Conservation (phyloP, 768 basidiomycete species). For the Flagelloscypha sp. region DNA sequence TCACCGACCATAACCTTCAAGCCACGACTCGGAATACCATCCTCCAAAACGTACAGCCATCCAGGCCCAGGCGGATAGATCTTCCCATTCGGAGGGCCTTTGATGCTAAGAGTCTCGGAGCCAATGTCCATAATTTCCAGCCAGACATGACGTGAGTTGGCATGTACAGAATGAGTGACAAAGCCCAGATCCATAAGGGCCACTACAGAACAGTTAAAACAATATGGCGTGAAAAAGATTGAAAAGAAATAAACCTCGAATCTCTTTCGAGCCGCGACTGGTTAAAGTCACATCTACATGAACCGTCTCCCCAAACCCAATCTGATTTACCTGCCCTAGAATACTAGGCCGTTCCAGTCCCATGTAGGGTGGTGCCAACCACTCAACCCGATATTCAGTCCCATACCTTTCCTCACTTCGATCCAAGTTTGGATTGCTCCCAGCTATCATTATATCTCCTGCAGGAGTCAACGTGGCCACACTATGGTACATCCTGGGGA, state of each 20-base stretch:
- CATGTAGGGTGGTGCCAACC: conserved; percentile 81
- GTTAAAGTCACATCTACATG: conserved; percentile 36
- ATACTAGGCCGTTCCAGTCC: conserved; percentile 48
- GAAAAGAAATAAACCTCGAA: conserved; percentile 38
- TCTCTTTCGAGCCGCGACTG: conserved; percentile 26
- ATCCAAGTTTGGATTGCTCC: conserved; percentile 80
- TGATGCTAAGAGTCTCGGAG: conserved; percentile 42
- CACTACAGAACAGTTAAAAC: conserved; percentile 30
- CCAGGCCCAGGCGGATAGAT: conserved; percentile 80
- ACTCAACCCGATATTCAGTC: conserved; percentile 86
- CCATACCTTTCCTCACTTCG: conserved; percentile 63
- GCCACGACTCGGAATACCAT: conserved; percentile 60
- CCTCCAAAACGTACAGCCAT: conserved; percentile 60
- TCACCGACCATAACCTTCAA: conserved; percentile 60
- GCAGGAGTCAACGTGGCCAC: conserved; percentile 69
- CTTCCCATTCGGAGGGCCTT: conserved; percentile 52
- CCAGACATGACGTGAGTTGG: conserved; percentile 70
- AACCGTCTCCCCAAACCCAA: conserved; percentile 40
- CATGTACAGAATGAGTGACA: conserved; percentile 69
- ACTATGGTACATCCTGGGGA: conserved; percentile 78
- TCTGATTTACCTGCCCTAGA: conserved; percentile 19
- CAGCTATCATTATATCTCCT: conserved; percentile 70
- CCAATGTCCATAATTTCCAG: conserved; percentile 37
- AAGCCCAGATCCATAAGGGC: conserved; percentile 77
- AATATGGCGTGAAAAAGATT: neutral